Conservation (phyloP, 495 filamentous ascomycete species). For the Aspergillus mulundensis region DNA sequence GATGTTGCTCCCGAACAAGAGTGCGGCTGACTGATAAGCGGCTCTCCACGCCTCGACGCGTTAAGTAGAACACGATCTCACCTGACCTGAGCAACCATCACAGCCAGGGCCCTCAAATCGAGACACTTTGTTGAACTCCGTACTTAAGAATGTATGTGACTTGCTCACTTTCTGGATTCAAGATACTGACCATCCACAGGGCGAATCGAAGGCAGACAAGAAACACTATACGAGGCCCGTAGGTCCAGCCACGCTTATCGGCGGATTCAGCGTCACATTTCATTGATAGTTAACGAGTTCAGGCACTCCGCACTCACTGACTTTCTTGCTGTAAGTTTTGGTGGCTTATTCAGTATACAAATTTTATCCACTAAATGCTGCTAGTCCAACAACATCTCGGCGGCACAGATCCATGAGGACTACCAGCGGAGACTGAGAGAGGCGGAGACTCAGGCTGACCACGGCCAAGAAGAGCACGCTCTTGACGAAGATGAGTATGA, state of each 20-base stretch:
- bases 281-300: constrained; percentile 15
- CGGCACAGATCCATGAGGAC: constrained; percentile 66
- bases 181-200: constrained; percentile 29
- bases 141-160: too few species aligned
- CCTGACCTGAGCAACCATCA: constrained; percentile 26
- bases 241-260: constrained; percentile 28
- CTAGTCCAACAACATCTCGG: constrained; percentile 86
- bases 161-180: too few species aligned
- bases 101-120: neutral
- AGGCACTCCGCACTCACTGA: constrained; percentile 76
- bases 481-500: constrained; percentile 29
- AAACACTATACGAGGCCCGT: constrained; percentile 61
- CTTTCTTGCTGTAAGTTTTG: constrained; percentile 62
- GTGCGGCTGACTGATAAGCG: constrained; percentile 8
- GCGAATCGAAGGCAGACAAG: constrained; percentile 37
- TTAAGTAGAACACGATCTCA: constrained; percentile 47
- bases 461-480: constrained; percentile 20
- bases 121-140: neutral
- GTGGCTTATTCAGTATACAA: constrained; percentile 1
- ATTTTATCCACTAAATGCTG: neutral
- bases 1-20: neutral
- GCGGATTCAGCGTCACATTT: too few species aligned
- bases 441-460: constrained; percentile 36
- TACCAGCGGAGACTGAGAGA: constrained; percentile 49
- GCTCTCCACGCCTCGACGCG: constrained; percentile 28